phyloP scores from a whole-genome alignment of 805 yeast genomes.

The Hanseniaspora hatyaiensis region DNA sequence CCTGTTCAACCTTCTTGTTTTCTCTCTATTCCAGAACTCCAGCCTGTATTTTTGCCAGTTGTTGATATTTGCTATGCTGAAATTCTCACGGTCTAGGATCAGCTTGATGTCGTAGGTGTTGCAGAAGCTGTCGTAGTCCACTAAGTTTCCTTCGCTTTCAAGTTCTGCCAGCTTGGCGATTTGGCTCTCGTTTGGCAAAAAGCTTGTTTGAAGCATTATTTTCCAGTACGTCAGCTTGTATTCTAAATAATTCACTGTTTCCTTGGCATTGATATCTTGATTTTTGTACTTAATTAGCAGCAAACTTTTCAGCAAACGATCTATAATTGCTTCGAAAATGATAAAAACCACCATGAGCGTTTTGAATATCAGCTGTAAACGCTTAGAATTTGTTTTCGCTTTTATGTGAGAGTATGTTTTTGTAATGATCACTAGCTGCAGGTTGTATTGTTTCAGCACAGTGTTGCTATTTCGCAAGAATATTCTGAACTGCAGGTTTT shows the following conservation, averaged over 20 bases:
- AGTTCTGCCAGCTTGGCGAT: neutral
- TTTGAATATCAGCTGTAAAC: slow-evolving; percentile 12
- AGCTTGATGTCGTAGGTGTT: slow-evolving; percentile 52
- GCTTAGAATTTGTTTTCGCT: slow-evolving; percentile 8
- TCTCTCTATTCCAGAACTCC: slow-evolving; percentile 86
- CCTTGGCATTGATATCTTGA: slow-evolving; percentile 17
- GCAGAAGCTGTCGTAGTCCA: slow-evolving; percentile 15
- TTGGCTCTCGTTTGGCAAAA: slow-evolving; percentile 9
- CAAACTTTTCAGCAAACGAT: slow-evolving; percentile 3
- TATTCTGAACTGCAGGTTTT: slow-evolving; percentile 9
- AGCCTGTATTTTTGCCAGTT: slow-evolving; percentile 91
- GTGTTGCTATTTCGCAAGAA: slow-evolving; percentile 7
- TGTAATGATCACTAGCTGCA: slow-evolving; percentile 10
- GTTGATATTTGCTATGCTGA: slow-evolving; percentile 72
- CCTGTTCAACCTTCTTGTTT: slow-evolving; percentile 43
- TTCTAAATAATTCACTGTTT: slow-evolving; percentile 12
- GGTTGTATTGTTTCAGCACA: slow-evolving; percentile 6
- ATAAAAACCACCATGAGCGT: slow-evolving; percentile 14
- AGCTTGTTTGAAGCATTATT: slow-evolving; percentile 13
- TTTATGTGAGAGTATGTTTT: slow-evolving; percentile 9
- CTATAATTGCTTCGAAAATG: slow-evolving; percentile 8
- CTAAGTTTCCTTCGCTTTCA: neutral
- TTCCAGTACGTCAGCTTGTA: slow-evolving; percentile 16
- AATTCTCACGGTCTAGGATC: slow-evolving; percentile 68
- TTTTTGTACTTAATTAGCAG: slow-evolving; percentile 7